A percentile compares a stretch with the other conserved stretches of the same genome.
These are phyloP conservation scores for Phytophthora brassicae DNA, from an alignment of 352 stramenopile genomes.

Conservation along the genomic window DNA sequence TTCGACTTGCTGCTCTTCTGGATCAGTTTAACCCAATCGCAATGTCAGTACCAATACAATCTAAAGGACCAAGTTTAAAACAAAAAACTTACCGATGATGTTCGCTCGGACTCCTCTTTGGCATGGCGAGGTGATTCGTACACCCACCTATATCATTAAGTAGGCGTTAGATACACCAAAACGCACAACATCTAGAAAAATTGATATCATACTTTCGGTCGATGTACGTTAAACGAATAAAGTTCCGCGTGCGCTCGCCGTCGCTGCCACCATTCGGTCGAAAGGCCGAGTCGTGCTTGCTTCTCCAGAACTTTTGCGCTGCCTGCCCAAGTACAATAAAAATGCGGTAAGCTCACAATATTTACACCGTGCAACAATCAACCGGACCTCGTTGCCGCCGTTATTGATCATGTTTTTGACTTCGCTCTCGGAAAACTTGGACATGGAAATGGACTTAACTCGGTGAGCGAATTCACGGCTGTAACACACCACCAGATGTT, in stretches of 20 bases:
- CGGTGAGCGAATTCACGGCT: constrained; percentile 92
- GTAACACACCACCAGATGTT: constrained; percentile 4
- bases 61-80: no score
- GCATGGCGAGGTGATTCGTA: constrained; percentile 69
- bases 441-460: constrained; percentile 94
- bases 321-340: no score
- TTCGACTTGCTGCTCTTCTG: constrained; percentile 47
- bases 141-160: constrained; percentile 54
- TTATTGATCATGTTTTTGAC: constrained; percentile 88
- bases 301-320: constrained; percentile 84
- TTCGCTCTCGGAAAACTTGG: constrained; percentile 92
- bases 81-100: constrained; percentile 37
- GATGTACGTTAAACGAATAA: constrained; percentile 87
- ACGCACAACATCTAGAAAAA: not conserved
- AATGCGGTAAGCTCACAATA: no score
- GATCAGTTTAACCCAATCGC: not conserved
- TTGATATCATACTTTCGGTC: constrained; percentile 69
- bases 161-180: not conserved
- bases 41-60: constrained; percentile 3
- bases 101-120: constrained; percentile 40
- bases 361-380: not conserved
- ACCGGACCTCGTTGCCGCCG: constrained; percentile 85
- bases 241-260: constrained; percentile 86
- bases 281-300: constrained; percentile 81
- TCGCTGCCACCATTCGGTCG: constrained; percentile 70